Evolutionary conservation across 2,329 filamentous ascomycete species (phyloP).

Genomic region (Penicillium palitans): DNA sequence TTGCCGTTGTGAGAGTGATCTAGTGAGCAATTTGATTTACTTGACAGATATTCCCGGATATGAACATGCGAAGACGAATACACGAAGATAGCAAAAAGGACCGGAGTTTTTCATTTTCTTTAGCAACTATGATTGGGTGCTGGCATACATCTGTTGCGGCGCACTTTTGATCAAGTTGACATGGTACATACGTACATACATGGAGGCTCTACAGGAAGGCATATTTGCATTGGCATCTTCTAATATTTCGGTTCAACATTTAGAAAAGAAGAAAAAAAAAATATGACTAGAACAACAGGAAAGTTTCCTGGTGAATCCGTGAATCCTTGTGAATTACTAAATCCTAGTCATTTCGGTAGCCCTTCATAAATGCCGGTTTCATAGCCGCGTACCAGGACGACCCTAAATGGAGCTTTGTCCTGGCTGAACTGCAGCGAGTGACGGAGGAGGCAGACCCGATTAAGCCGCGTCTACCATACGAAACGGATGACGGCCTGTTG

Average conservation of each 20-base stretch:
- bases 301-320: neutral
- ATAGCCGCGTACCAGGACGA: no score
- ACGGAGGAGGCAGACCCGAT: no score
- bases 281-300: neutral
- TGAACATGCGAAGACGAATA: slow-evolving; percentile 13
- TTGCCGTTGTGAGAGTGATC: slow-evolving; percentile 19
- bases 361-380: no score
- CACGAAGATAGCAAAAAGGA: slow-evolving; percentile 12
- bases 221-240: neutral
- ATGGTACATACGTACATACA: slow-evolving; percentile 7
- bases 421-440: no score
- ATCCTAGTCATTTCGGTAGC: neutral
- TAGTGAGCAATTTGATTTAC: neutral
- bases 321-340: neutral
- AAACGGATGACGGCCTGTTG: no score
- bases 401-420: no score
- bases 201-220: neutral
- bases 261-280: neutral
- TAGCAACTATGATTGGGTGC: slow-evolving; percentile 1
- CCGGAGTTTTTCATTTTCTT: slow-evolving; percentile 11
- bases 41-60: neutral
- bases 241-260: neutral
- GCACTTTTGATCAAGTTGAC: neutral
- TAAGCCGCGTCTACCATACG: no score
- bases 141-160: slow-evolving; percentile 1